These are phyloP conservation scores for Rosa hybrid DNA, from an alignment of 331 rosid genomes.

Conservation along the genomic window DNA sequence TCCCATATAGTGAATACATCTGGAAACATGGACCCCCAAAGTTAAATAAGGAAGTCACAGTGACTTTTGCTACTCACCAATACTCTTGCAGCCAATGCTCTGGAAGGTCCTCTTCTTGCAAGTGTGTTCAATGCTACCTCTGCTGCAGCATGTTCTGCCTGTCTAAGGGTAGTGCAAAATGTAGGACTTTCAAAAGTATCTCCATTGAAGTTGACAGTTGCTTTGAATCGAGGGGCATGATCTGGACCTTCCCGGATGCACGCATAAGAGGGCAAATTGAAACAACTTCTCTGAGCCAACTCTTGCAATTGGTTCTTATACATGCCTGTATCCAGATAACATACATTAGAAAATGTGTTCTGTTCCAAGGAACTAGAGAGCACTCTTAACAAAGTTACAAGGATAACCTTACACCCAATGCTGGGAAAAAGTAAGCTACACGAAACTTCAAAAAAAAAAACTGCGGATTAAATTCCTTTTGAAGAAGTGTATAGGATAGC, in stretches of 20 bases:
- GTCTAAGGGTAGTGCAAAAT: constrained; percentile 76
- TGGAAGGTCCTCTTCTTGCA: constrained; percentile 75
- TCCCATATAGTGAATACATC: constrained; percentile 18
- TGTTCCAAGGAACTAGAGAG: background rate
- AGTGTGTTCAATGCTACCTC: constrained; percentile 73
- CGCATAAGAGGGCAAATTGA: constrained; percentile 83
- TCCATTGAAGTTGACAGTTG: constrained; percentile 80
- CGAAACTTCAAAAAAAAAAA: too few species aligned
- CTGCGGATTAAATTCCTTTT: too few species aligned
- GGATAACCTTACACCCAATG: background rate
- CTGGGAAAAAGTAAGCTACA: background rate
- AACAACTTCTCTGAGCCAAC: constrained; percentile 91
- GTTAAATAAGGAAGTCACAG: background rate
- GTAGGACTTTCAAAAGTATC: constrained; percentile 81
- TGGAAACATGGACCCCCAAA: constrained; percentile 6
- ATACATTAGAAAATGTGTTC: background rate
- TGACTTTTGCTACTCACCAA: constrained; percentile 47
- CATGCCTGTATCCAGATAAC: constrained; percentile 55
- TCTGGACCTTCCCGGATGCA: constrained; percentile 92
- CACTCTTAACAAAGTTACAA: background rate
- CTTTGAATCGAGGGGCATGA: constrained; percentile 88
- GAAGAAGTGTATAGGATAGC: background rate
- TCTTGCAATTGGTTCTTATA: constrained; percentile 76
- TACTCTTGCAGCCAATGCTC: constrained; percentile 80
- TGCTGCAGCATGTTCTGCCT: constrained; percentile 91